Conservation (phyloP, 2,329 filamentous ascomycete genomes). For the Plenodomus lindquistii region DNA sequence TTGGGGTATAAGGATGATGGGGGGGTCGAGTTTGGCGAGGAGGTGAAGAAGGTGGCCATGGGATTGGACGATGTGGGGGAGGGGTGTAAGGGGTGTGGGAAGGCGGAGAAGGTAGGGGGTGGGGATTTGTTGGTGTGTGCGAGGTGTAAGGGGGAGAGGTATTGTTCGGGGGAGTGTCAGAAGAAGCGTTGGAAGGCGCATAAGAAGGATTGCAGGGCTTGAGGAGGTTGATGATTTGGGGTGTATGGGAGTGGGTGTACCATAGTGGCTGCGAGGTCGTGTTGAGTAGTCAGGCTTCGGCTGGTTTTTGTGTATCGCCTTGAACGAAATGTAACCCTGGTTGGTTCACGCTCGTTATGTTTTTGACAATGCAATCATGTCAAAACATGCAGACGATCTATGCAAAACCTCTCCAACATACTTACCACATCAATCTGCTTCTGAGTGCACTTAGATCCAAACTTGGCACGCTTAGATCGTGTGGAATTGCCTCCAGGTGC, state of each 20-base stretch:
- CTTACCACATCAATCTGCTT: too few relatives aligned
- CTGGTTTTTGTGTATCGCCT: not conserved
- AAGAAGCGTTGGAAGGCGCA: conserved; percentile 6
- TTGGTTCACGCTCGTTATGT: not conserved
- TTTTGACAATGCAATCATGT: too few relatives aligned
- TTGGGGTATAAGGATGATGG: conserved; percentile 9
- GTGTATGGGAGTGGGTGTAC: not conserved
- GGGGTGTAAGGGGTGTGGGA: conserved; percentile 6
- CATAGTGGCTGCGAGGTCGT: not conserved
- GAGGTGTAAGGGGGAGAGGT: conserved; percentile 5
- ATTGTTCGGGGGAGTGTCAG: conserved; percentile 11
- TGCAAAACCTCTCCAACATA: too few relatives aligned
- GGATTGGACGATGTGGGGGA: conserved; percentile 1
- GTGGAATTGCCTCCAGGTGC: too few relatives aligned
- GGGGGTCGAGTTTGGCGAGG: conserved; percentile 11
- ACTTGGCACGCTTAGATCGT: too few relatives aligned
- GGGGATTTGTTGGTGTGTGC: conserved; percentile 5
- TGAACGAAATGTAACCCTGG: not conserved
- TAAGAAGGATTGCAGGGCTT: conserved; percentile 3
- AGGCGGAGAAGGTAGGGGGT: conserved; percentile 1
- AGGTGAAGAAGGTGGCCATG: conserved; percentile 10
- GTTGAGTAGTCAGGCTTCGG: not conserved
- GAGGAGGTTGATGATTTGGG: not conserved
- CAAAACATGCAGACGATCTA: too few relatives aligned
- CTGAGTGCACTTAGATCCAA: too few relatives aligned